These are phyloP conservation scores for Scalesia atractyloides DNA, from an alignment of 129 eudicot species.

Conservation along the genomic window DNA sequence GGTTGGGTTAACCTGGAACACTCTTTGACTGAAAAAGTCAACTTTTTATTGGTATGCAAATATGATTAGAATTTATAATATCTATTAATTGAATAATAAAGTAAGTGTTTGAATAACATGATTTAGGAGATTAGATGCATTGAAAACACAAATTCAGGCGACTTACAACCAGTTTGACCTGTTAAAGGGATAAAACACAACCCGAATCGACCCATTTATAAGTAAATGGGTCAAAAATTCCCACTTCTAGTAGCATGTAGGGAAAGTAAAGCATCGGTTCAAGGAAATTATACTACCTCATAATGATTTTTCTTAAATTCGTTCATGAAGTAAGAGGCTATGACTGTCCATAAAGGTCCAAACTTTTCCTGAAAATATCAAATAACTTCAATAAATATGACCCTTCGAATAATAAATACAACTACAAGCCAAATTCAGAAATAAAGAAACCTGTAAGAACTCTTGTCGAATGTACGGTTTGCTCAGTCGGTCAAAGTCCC, in stretches of 20 bases:
- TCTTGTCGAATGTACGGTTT: constrained; percentile 76
- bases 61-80: neutral
- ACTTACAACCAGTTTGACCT: neutral
- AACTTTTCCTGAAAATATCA: constrained; percentile 72
- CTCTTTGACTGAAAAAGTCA: neutral
- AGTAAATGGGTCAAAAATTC: neutral
- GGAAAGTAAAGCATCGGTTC: constrained; percentile 4
- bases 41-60: neutral
- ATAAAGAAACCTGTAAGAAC: constrained; percentile 57
- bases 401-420: constrained; percentile 6
- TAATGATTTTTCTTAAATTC: constrained; percentile 66
- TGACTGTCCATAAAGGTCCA: constrained; percentile 85
- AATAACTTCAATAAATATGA: constrained; percentile 11
- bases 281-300: constrained; percentile 54
- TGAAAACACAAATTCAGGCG: neutral
- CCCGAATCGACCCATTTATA: neutral
- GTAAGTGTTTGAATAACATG: neutral
- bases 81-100: neutral
- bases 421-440: constrained; percentile 17
- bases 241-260: neutral
- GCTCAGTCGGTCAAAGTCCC: constrained; percentile 92
- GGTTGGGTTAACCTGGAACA: neutral
- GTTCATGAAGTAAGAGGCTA: constrained; percentile 76
- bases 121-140: neutral
- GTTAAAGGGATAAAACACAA: neutral